These are phyloP conservation scores for Malus sieversii DNA, from an alignment of 306 rosid species.

Conservation along the genomic window DNA sequence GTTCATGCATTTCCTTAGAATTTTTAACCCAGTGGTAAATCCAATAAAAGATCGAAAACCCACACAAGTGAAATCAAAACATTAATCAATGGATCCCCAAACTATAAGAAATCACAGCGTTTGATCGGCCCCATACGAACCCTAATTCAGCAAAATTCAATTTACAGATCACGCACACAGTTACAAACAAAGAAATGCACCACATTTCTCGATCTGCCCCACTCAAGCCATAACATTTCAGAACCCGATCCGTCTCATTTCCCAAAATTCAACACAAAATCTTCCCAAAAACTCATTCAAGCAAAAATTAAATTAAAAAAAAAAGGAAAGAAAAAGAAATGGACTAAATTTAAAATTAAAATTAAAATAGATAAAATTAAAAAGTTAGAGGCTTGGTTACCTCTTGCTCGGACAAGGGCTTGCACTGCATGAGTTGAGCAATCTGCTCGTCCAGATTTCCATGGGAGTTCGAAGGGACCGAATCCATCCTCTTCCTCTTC, in stretches of 20 bases:
- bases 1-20: not conserved
- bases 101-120: not conserved
- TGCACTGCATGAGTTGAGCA: constrained; percentile 99
- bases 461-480: constrained; percentile 71
- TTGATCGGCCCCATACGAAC: constrained; percentile 24
- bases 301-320: not conserved
- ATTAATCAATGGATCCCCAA: constrained; percentile 9
- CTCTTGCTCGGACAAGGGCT: constrained; percentile 93
- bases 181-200: not conserved
- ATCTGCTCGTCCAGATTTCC: constrained; percentile 91
- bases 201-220: not conserved
- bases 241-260: constrained; percentile 32
- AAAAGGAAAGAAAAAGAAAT: not conserved
- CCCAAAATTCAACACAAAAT: not conserved
- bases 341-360: not conserved
- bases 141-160: constrained; percentile 13
- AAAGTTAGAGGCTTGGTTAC: constrained; percentile 11
- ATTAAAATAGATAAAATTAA: not conserved
- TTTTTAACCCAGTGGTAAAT: not conserved
- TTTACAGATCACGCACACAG: constrained; percentile 17
- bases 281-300: not conserved
- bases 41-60: not conserved
- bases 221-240: constrained; percentile 7
- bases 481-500: constrained; percentile 45
- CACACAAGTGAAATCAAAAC: not conserved